phyloP scores from a whole-genome alignment of 2,329 filamentous ascomycete genomes.

The Colletotrichum endophyticum region DNA sequence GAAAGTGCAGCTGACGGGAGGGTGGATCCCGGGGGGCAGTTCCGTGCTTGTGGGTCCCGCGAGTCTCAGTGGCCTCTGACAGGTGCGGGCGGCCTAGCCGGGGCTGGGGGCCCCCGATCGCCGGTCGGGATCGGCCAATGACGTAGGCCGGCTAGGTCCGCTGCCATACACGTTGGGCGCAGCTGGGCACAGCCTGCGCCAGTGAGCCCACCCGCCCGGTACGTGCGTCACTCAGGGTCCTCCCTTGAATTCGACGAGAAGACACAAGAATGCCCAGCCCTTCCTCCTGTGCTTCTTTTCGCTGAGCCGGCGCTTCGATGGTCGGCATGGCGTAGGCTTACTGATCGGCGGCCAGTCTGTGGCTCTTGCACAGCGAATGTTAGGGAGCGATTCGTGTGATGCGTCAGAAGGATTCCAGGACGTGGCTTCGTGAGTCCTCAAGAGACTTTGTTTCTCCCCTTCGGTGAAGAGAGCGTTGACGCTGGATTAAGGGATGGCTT shows the following conservation, averaged over 20 bases:
- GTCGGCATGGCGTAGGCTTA: background rate
- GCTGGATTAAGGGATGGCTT: background rate
- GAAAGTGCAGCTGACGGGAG: background rate
- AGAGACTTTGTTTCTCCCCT: background rate
- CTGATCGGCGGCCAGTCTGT: background rate
- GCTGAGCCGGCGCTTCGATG: background rate
- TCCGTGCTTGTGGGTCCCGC: background rate
- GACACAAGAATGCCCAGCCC: background rate
- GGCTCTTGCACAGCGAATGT: background rate
- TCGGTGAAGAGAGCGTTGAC: background rate
- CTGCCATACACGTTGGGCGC: background rate
- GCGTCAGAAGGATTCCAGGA: background rate
- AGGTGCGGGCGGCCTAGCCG: background rate
- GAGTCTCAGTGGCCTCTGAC: background rate
- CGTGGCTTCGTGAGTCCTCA: background rate
- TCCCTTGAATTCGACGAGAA: background rate
- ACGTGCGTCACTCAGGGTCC: background rate
- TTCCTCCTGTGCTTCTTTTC: background rate
- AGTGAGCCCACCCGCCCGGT: background rate
- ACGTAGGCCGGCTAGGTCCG: background rate
- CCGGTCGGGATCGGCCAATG: background rate
- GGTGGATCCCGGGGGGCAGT: background rate
- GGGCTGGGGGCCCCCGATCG: background rate
- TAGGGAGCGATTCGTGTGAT: background rate
- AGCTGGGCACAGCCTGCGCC: background rate